Conservation (phyloP, 2,329 filamentous ascomycete genomes). For the Neopestalotiopsis sp. region DNA sequence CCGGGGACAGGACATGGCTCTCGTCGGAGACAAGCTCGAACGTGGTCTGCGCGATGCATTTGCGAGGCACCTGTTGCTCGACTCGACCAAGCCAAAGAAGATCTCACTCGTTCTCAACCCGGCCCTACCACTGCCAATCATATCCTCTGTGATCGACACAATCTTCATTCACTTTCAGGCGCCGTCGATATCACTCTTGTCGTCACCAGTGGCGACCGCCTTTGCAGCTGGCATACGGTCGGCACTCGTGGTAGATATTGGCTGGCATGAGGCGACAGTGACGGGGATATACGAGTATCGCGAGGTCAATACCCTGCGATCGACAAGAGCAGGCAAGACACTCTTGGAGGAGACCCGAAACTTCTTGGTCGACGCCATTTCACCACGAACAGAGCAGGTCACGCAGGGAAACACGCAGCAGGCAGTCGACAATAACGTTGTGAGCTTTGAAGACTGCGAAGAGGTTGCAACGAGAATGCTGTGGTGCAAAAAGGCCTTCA, state of each 20-base stretch:
- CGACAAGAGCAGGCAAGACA: conserved; percentile 74
- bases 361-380: conserved; percentile 57
- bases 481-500: conserved; percentile 69
- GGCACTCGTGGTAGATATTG: conserved; percentile 87
- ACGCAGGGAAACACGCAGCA: conserved; percentile 31
- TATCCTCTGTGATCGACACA: conserved; percentile 77
- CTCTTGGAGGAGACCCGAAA: conserved; percentile 74
- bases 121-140: conserved; percentile 75
- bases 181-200: conserved; percentile 81
- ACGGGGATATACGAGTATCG: conserved; percentile 91
- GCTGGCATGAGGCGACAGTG: conserved; percentile 88
- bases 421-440: conserved; percentile 35
- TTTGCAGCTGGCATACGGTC: conserved; percentile 84
- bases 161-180: conserved; percentile 83
- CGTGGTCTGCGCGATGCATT: conserved; percentile 81
- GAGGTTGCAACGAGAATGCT: conserved; percentile 76
- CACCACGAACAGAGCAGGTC: conserved; percentile 30
- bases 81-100: conserved; percentile 73
- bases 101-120: conserved; percentile 80
- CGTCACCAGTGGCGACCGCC: conserved; percentile 74
- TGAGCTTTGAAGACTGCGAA: conserved; percentile 81
- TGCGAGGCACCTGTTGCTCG: conserved; percentile 72
- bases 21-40: conserved; percentile 88
- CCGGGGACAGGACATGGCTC: conserved; percentile 72
- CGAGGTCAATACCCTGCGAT: conserved; percentile 75